phyloP scores from a whole-genome alignment of 2,329 filamentous ascomycete genomes.

The Chaetomium olivaceum region DNA sequence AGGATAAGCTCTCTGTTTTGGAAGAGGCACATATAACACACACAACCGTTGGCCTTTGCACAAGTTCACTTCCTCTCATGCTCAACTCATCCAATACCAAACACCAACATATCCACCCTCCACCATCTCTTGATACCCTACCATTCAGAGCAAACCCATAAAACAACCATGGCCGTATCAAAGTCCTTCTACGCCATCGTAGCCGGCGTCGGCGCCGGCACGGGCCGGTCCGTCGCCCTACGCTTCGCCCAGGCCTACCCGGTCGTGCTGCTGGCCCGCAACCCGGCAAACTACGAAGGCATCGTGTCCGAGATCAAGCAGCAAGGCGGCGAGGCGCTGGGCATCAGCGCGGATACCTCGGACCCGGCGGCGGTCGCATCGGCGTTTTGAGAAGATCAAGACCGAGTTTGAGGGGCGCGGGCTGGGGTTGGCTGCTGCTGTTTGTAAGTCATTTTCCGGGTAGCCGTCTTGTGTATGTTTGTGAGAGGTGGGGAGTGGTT shows the following conservation, averaged over 20 bases:
- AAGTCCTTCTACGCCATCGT: slow-evolving; percentile 63
- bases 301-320: slow-evolving; percentile 69
- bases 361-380: slow-evolving; percentile 51
- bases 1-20: not conserved
- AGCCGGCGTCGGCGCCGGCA: slow-evolving; percentile 72
- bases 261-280: slow-evolving; percentile 73
- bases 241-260: slow-evolving; percentile 67
- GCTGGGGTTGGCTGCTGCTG: slow-evolving; percentile 56
- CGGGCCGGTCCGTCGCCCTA: slow-evolving; percentile 48
- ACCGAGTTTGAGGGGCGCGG: slow-evolving; percentile 54
- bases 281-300: slow-evolving; percentile 62
- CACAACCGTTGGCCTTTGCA: not conserved
- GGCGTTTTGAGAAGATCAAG: slow-evolving; percentile 66
- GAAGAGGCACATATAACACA: not conserved
- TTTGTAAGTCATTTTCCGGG: slow-evolving; percentile 44
- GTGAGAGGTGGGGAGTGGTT: not conserved
- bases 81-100: not conserved
- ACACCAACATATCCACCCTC: not conserved
- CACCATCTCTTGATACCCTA: not conserved
- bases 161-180: slow-evolving; percentile 30
- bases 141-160: not conserved
- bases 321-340: slow-evolving; percentile 67
- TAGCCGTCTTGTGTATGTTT: not conserved
- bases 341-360: slow-evolving; percentile 66
- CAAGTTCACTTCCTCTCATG: not conserved